phyloP scores from a whole-genome alignment of 768 basidiomycete species.

The Daedaleopsis sinensis region DNA sequence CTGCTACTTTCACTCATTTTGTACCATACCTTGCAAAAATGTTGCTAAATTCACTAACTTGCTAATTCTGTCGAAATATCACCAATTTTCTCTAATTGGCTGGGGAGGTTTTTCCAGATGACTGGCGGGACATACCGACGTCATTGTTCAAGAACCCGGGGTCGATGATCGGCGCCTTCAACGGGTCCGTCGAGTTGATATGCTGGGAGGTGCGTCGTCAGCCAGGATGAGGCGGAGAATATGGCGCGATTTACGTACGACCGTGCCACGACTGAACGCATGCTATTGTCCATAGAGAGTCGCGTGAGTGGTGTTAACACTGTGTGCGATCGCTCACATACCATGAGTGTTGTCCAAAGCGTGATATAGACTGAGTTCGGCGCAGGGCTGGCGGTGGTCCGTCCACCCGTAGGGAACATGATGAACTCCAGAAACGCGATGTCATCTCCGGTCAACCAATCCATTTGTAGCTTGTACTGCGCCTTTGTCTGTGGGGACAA shows the following conservation, averaged over 20 bases:
- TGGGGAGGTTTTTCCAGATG: too few relatives aligned
- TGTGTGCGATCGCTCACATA: background rate
- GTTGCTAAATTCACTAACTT: too few relatives aligned
- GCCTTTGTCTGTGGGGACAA: background rate
- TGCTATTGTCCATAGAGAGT: background rate
- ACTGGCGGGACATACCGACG: conserved; percentile 1
- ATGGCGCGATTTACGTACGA: background rate
- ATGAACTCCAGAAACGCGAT: conserved; percentile 1
- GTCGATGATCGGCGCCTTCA: conserved; percentile 2
- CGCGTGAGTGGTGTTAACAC: too few relatives aligned
- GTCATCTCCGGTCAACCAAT: background rate
- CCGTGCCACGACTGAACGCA: conserved; percentile 1
- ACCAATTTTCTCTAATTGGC: too few relatives aligned
- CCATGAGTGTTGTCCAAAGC: background rate
- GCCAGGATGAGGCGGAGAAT: background rate
- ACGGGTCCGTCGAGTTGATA: conserved; percentile 3
- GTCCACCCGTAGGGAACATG: conserved; percentile 1
- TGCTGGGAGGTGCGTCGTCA: background rate
- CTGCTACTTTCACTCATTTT: too few relatives aligned
- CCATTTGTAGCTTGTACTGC: background rate
- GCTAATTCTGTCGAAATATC: too few relatives aligned
- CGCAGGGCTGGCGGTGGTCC: background rate
- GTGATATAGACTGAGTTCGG: background rate
- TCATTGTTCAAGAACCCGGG: background rate
- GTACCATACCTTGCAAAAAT: too few relatives aligned